These are phyloP conservation scores for Casaregolazyma lundiana DNA, from an alignment of 1,139 yeast species.

Conservation along the genomic window DNA sequence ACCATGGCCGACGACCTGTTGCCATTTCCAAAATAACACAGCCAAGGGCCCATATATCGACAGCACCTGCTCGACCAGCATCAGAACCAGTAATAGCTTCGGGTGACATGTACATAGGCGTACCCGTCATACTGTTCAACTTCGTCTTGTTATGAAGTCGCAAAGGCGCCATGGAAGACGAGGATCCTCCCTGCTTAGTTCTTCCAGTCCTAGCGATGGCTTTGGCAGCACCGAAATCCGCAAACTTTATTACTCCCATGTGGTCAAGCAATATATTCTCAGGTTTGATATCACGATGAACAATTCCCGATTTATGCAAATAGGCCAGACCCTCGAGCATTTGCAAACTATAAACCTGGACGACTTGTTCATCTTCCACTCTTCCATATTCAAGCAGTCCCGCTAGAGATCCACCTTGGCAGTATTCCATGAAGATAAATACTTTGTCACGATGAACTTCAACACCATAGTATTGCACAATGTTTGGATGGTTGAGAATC, in stretches of 20 bases:
- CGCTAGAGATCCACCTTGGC: constrained; percentile 94
- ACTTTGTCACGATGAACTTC: constrained; percentile 96
- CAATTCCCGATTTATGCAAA: constrained; percentile 92
- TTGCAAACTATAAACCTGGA: constrained; percentile 85
- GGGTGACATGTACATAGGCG: constrained; percentile 99
- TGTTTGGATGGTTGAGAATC: constrained; percentile 91
- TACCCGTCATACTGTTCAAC: constrained; percentile 69
- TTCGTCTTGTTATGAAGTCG: constrained; percentile 30
- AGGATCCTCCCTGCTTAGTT: constrained; percentile 27
- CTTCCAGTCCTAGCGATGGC: constrained; percentile 73
- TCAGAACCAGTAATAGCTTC: constrained; percentile 84
- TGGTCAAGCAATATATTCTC: constrained; percentile 89
- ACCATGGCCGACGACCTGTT: constrained; percentile 53
- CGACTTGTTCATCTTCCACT: constrained; percentile 91
- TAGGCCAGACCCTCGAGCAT: constrained; percentile 95
- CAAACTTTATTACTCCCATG: constrained; percentile 89
- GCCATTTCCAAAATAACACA: constrained; percentile 95
- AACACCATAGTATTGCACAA: constrained; percentile 93
- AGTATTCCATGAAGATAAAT: constrained; percentile 94
- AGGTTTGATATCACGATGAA: constrained; percentile 94
- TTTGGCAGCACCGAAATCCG: constrained; percentile 97
- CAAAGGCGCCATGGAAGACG: constrained; percentile 11
- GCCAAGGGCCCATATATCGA: constrained; percentile 68
- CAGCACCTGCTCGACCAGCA: constrained; percentile 63
- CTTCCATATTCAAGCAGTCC: constrained; percentile 82